These are phyloP conservation scores for Solanum neorickii DNA, from an alignment of 257 asterid genomes.

Conservation along the genomic window DNA sequence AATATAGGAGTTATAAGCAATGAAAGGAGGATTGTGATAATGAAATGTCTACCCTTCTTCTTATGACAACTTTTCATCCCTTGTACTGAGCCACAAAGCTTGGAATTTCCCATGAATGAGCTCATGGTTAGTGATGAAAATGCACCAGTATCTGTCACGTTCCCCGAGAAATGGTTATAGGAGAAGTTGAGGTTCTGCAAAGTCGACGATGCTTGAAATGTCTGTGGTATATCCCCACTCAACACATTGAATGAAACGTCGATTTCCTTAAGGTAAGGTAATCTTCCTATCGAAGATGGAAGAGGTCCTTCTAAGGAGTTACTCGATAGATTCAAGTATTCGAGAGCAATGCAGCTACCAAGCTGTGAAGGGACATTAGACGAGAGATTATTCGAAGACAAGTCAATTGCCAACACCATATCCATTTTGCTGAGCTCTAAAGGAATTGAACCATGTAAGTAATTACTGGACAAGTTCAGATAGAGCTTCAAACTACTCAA, in stretches of 20 bases:
- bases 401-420: constrained; percentile 66
- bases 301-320: constrained; percentile 41
- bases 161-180: constrained; percentile 46
- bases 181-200: constrained; percentile 47
- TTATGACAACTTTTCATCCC: constrained; percentile 34
- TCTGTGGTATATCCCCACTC: constrained; percentile 39
- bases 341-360: constrained; percentile 79
- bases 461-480: constrained; percentile 59
- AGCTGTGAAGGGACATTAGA: constrained; percentile 54
- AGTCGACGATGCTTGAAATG: constrained; percentile 32
- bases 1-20: constrained; percentile 42
- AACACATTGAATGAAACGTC: constrained; percentile 54
- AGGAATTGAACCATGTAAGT: constrained; percentile 48
- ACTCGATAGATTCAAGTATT: constrained; percentile 36
- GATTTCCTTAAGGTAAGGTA: constrained; percentile 44
- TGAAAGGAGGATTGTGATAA: constrained; percentile 58
- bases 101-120: constrained; percentile 46
- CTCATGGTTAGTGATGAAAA: constrained; percentile 24
- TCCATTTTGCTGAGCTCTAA: constrained; percentile 69
- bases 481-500: constrained; percentile 54
- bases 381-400: constrained; percentile 51
- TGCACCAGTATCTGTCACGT: constrained; percentile 35
- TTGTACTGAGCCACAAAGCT: constrained; percentile 48
- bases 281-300: constrained; percentile 38
- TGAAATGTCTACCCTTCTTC: constrained; percentile 26